These are phyloP conservation scores for Phoenix roebelenii DNA, from an alignment of 176 grass and related monocot species.

Conservation along the genomic window DNA sequence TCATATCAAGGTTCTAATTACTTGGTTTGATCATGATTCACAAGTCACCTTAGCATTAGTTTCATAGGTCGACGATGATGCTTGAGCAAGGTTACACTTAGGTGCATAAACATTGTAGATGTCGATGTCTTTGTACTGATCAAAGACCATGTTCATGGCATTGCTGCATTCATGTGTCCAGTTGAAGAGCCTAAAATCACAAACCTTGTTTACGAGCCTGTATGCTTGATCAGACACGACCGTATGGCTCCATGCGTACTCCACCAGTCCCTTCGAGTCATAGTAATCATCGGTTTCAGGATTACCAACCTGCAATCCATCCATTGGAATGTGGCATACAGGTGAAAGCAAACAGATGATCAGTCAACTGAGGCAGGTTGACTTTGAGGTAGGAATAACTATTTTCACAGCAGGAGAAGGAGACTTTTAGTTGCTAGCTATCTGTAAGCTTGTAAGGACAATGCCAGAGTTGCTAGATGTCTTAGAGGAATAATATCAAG, in stretches of 20 bases:
- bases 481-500: too few relatives aligned
- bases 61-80: conserved; percentile 13
- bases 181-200: conserved; percentile 48
- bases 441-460: too few relatives aligned
- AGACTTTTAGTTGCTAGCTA: too few relatives aligned
- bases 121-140: conserved; percentile 48
- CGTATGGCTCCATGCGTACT: conserved; percentile 74
- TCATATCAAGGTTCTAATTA: too few relatives aligned
- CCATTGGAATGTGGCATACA: too few relatives aligned
- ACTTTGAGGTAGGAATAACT: too few relatives aligned
- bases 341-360: too few relatives aligned
- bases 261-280: conserved; percentile 53
- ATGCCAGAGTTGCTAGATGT: too few relatives aligned
- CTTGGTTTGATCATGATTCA: too few relatives aligned
- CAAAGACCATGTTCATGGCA: conserved; percentile 34
- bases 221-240: conserved; percentile 50
- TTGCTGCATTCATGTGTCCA: conserved; percentile 35
- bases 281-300: conserved; percentile 51
- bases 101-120: conserved; percentile 86
- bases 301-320: conserved; percentile 54
- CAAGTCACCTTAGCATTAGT: conserved; percentile 3
- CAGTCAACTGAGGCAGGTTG: too few relatives aligned
- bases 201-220: conserved; percentile 24
- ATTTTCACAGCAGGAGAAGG: too few relatives aligned
- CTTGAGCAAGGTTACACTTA: conserved; percentile 55